Evolutionary conservation across 257 asterid genomes (phyloP).

Genomic region (Solanum piurae): DNA sequence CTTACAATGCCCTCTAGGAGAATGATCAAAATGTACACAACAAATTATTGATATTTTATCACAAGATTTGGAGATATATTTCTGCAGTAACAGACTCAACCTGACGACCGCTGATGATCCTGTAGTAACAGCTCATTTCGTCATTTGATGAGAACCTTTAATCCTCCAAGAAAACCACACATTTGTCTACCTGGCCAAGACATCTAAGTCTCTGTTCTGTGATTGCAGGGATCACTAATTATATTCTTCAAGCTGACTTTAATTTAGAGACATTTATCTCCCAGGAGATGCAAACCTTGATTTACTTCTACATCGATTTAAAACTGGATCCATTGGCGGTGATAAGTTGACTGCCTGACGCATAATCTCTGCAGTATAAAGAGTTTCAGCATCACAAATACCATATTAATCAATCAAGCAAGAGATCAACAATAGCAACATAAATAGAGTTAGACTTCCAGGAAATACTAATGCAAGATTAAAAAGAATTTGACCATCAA

Average conservation of each 20-base stretch:
- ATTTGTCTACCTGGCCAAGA: background rate
- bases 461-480: background rate
- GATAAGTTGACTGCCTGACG: conserved; percentile 80
- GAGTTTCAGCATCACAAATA: conserved; percentile 1
- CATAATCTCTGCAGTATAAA: conserved; percentile 54
- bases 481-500: background rate
- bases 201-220: background rate
- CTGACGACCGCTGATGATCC: background rate
- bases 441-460: background rate
- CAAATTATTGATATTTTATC: background rate
- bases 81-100: background rate
- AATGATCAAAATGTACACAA: background rate
- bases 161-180: background rate
- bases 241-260: background rate
- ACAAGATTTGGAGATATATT: background rate
- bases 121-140: background rate
- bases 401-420: background rate
- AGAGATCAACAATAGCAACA: background rate
- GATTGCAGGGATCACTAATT: background rate
- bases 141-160: background rate
- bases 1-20: background rate
- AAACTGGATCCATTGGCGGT: conserved; percentile 63
- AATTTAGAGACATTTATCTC: background rate
- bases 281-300: conserved; percentile 68
- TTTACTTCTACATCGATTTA: conserved; percentile 49